Evolutionary conservation across 441 rosid genomes (phyloP).

Genomic region (Breynia disticha): DNA sequence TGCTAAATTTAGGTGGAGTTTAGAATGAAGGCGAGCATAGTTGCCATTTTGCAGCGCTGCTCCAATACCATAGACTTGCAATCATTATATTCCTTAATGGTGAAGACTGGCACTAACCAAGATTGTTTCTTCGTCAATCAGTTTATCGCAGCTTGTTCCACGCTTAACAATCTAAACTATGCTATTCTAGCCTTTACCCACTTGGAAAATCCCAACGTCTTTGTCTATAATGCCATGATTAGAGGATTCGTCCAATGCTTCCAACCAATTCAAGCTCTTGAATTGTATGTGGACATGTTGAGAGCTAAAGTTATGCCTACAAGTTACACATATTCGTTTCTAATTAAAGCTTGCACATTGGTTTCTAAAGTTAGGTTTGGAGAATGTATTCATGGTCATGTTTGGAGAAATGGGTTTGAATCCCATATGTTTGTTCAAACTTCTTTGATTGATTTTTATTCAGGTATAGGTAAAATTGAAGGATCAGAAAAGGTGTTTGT

Average conservation of each 20-base stretch:
- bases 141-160: slow-evolving; percentile 4
- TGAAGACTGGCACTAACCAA: slow-evolving; percentile 1
- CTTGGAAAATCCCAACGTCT: slow-evolving; percentile 16
- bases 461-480: not conserved
- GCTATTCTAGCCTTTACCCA: slow-evolving; percentile 6
- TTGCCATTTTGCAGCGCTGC: not conserved
- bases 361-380: not conserved
- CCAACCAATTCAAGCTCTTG: slow-evolving; percentile 11
- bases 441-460: slow-evolving; percentile 18
- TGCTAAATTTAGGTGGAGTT: no score
- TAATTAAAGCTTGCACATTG: slow-evolving; percentile 5
- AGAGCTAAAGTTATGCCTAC: not conserved
- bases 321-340: slow-evolving; percentile 5
- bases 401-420: slow-evolving; percentile 7
- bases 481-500: slow-evolving; percentile 15
- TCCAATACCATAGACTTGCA: not conserved
- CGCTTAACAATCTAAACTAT: not conserved
- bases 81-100: not conserved
- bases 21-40: not conserved
- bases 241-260: slow-evolving; percentile 5
- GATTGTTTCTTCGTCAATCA: slow-evolving; percentile 5
- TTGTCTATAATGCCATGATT: slow-evolving; percentile 20
- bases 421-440: slow-evolving; percentile 19
- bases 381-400: slow-evolving; percentile 6
- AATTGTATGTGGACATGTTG: slow-evolving; percentile 2